A percentile compares a stretch with the other conserved stretches of the same genome.
Conservation (phyloP, 148 eudicot genomes). For the Cornus suecica region DNA sequence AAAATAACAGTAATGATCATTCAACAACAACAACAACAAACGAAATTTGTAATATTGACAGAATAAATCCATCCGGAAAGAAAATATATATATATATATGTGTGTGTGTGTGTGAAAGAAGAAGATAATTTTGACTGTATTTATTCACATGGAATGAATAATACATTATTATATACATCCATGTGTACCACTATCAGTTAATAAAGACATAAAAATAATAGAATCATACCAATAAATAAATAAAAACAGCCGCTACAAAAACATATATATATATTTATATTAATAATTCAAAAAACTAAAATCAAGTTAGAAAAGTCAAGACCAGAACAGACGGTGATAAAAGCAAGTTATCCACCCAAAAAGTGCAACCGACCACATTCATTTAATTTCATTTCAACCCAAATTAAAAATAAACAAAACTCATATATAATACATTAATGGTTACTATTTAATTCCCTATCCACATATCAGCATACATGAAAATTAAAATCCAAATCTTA, state of each 20-base stretch:
- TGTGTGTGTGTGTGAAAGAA: too few species aligned
- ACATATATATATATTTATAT: too few species aligned
- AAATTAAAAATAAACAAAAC: not conserved
- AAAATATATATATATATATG: too few species aligned
- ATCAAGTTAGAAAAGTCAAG: conserved; percentile 7
- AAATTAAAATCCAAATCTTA: too few species aligned
- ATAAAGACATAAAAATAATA: too few species aligned
- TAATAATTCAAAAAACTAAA: not conserved
- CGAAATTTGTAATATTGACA: not conserved
- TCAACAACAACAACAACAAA: not conserved
- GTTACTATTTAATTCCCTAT: too few species aligned
- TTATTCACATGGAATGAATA: not conserved
- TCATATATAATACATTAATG: too few species aligned
- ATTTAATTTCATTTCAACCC: conserved; percentile 13
- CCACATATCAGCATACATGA: too few species aligned
- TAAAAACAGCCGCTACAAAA: not conserved
- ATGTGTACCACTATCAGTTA: too few species aligned
- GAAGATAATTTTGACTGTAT: not conserved
- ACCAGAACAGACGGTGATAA: conserved; percentile 15
- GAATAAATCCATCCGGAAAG: not conserved
- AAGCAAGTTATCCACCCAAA: conserved; percentile 4
- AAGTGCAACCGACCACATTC: conserved; percentile 6
- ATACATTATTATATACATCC: too few species aligned
- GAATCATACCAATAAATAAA: too few species aligned
- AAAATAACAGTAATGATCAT: not conserved